These are phyloP conservation scores for Apocynum venetum DNA, from an alignment of 257 asterid genomes.

Conservation along the genomic window DNA sequence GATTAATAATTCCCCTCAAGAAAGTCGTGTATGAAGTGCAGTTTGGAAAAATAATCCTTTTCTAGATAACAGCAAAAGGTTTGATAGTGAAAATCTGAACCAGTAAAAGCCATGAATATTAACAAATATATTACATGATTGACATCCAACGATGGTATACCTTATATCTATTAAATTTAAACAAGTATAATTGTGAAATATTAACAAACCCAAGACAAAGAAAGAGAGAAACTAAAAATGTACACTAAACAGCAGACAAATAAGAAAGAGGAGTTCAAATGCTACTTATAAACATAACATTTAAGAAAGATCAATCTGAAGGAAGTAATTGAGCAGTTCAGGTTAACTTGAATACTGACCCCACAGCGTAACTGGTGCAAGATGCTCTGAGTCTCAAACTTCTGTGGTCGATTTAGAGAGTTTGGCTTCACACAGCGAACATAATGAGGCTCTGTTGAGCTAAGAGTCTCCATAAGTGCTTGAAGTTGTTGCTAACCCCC, in stretches of 20 bases:
- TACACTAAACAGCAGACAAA: conserved; percentile 2
- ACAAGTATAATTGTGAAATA: neutral
- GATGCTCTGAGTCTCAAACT: conserved; percentile 85
- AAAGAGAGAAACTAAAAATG: neutral
- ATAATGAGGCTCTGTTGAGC: conserved; percentile 98
- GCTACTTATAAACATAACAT: neutral
- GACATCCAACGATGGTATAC: neutral
- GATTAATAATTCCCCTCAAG: neutral
- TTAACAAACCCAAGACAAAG: neutral
- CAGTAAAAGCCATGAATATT: neutral
- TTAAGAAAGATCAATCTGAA: conserved; percentile 1
- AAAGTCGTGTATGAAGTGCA: neutral
- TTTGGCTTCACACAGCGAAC: conserved; percentile 98
- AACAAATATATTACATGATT: neutral
- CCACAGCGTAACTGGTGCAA: conserved; percentile 99
- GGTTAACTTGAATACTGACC: conserved; percentile 47
- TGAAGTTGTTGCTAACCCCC: conserved; percentile 95
- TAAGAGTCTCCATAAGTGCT: conserved; percentile 95
- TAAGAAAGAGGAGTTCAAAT: neutral
- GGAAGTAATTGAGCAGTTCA: conserved; percentile 8
- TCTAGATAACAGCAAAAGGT: neutral
- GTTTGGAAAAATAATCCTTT: neutral
- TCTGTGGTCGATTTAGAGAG: conserved; percentile 79
- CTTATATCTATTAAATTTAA: neutral
- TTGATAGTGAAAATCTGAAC: neutral